Conservation (phyloP, 352 stramenopile species). For the Phytopythium ostracodes region DNA sequence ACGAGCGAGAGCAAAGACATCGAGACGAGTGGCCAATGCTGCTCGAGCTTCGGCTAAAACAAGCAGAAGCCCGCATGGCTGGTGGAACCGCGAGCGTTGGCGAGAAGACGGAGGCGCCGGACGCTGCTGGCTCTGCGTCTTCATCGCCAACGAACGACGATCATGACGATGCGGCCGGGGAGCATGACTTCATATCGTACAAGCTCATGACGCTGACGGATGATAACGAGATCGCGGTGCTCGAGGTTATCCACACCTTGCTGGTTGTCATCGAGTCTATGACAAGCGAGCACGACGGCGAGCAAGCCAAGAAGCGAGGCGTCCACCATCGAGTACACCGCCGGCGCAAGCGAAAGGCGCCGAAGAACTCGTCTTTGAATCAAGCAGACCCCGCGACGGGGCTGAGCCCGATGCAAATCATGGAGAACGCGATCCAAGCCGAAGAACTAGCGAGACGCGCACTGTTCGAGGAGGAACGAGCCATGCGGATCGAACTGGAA, state of each 20-base stretch:
- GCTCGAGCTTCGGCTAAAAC: constrained; percentile 34
- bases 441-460: not conserved
- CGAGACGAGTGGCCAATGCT: constrained; percentile 30
- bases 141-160: not conserved
- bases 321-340: constrained; percentile 1
- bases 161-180: not conserved
- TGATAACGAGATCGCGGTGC: constrained; percentile 8
- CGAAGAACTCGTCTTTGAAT: not conserved
- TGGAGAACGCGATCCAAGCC: constrained; percentile 37
- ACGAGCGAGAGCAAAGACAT: constrained; percentile 45
- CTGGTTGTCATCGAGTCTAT: constrained; percentile 16
- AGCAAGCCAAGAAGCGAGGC: not conserved
- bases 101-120: not conserved
- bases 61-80: constrained; percentile 33
- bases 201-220: constrained; percentile 1
- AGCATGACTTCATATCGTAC: not conserved
- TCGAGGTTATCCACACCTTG: constrained; percentile 12
- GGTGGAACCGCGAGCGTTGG: not conserved
- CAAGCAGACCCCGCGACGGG: not conserved
- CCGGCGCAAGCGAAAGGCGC: not conserved
- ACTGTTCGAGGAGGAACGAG: constrained; percentile 24
- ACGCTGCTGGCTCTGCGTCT: not conserved
- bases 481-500: constrained; percentile 47
- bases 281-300: not conserved
- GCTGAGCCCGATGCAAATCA: constrained; percentile 5